Evolutionary conservation across 495 filamentous ascomycete species (phyloP).

Genomic region (Aspergillus homomorphus): DNA sequence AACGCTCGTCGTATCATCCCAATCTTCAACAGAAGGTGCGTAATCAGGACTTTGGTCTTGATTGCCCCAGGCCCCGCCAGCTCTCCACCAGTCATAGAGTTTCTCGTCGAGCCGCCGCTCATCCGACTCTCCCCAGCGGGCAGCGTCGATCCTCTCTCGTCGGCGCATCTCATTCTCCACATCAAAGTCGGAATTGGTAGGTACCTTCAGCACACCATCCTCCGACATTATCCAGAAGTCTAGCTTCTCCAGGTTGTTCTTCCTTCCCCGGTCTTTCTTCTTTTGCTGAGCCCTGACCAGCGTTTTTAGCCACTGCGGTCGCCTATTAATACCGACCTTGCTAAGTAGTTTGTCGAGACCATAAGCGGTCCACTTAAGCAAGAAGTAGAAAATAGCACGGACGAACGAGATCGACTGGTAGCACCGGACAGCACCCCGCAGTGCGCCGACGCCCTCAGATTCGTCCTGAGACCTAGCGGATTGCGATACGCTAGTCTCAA

Average conservation of each 20-base stretch:
- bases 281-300: constrained; percentile 25
- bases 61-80: constrained; percentile 77
- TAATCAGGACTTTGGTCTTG: constrained; percentile 76
- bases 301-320: constrained; percentile 60
- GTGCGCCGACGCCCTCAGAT: constrained; percentile 69
- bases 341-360: constrained; percentile 52
- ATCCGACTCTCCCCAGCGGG: constrained; percentile 35
- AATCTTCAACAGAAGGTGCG: constrained; percentile 45
- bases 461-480: constrained; percentile 38
- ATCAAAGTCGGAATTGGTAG: constrained; percentile 62
- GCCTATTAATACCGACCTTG: constrained; percentile 57
- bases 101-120: constrained; percentile 68
- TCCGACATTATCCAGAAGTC: constrained; percentile 62
- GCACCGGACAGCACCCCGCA: constrained; percentile 70
- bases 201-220: constrained; percentile 54
- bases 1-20: constrained; percentile 77
- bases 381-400: constrained; percentile 64
- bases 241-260: constrained; percentile 28
- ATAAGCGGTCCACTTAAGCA: constrained; percentile 57
- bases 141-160: constrained; percentile 39
- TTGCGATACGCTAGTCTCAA: constrained; percentile 41
- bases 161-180: constrained; percentile 72
- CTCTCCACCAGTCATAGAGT: constrained; percentile 77
- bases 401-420: constrained; percentile 71
- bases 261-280: constrained; percentile 11